Evolutionary conservation across 148 eudicot species (phyloP).

Genomic region (Nepenthes gracilis): DNA sequence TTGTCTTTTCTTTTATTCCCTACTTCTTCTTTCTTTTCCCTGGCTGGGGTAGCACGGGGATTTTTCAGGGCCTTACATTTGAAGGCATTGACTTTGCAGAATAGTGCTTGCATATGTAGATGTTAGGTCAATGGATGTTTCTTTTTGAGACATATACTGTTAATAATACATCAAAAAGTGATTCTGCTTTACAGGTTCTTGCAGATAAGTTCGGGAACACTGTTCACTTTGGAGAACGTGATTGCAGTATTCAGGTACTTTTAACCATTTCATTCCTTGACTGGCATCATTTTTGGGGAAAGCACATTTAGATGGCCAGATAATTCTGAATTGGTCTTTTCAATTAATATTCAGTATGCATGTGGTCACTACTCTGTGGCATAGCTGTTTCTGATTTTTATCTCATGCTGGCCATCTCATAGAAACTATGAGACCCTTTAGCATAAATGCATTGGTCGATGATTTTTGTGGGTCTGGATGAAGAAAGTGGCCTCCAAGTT

Average conservation of each 20-base stretch:
- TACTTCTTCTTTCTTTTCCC: no score
- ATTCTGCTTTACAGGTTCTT: conserved; percentile 55
- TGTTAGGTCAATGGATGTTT: background rate
- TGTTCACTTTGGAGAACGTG: conserved; percentile 99
- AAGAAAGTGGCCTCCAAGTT: no score
- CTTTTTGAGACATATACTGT: background rate
- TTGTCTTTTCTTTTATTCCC: no score
- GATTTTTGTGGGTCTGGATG: no score
- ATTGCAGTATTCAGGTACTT: conserved; percentile 95
- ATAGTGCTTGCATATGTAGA: background rate
- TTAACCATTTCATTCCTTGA: background rate
- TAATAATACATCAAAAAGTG: background rate
- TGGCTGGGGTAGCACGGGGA: no score
- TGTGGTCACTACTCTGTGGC: no score
- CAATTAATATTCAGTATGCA: background rate
- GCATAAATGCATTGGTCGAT: no score
- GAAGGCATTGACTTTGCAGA: background rate
- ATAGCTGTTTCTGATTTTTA: no score
- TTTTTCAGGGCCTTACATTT: no score
- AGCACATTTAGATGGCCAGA: no score
- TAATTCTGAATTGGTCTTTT: background rate
- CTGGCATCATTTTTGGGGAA: background rate
- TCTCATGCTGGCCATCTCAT: no score
- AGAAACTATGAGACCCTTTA: no score
- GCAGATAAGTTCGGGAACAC: conserved; percentile 96